Evolutionary conservation across 768 basidiomycete species (phyloP).

Genomic region (Phylloporus arenicola): DNA sequence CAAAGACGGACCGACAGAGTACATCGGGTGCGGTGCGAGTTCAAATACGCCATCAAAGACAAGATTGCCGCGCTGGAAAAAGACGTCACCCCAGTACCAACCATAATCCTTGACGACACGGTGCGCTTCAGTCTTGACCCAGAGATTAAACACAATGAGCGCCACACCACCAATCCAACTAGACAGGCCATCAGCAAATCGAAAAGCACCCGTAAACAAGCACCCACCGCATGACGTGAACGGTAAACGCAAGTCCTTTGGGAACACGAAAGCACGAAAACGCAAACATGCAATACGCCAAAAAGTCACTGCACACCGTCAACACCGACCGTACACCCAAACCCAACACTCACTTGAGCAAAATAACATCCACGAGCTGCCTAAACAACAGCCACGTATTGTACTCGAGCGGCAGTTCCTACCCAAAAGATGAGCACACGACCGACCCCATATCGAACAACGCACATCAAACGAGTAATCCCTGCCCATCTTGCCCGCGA

Average conservation of each 20-base stretch:
- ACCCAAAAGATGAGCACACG: neutral
- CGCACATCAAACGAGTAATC: conserved; percentile 89
- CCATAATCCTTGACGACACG: conserved; percentile 97
- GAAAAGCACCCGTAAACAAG: neutral
- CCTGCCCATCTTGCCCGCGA: conserved; percentile 89
- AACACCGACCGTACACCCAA: neutral
- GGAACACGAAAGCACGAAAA: conserved; percentile 90
- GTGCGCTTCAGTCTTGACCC: conserved; percentile 98
- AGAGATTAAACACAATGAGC: conserved; percentile 91
- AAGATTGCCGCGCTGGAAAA: conserved; percentile 87
- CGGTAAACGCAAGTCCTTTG: conserved; percentile 59
- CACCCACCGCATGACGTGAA: conserved; percentile 75
- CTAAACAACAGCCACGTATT: conserved; percentile 96
- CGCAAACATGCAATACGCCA: conserved; percentile 93
- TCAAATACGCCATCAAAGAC: conserved; percentile 99
- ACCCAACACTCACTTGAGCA: conserved; percentile 71
- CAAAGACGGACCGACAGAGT: conserved; percentile 62
- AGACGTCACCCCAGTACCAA: conserved; percentile 95
- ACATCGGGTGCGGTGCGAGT: conserved; percentile 91
- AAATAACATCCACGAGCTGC: conserved; percentile 91
- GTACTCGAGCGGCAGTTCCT: conserved; percentile 90
- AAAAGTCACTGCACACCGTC: conserved; percentile 64
- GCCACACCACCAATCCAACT: conserved; percentile 86
- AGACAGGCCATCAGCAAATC: neutral
- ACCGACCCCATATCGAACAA: conserved; percentile 13